Evolutionary conservation across 2,329 filamentous ascomycete species (phyloP), one percentile per base, ranked within the genome.

Genomic region (Paraphaeosphaeria minitans): DNA sequence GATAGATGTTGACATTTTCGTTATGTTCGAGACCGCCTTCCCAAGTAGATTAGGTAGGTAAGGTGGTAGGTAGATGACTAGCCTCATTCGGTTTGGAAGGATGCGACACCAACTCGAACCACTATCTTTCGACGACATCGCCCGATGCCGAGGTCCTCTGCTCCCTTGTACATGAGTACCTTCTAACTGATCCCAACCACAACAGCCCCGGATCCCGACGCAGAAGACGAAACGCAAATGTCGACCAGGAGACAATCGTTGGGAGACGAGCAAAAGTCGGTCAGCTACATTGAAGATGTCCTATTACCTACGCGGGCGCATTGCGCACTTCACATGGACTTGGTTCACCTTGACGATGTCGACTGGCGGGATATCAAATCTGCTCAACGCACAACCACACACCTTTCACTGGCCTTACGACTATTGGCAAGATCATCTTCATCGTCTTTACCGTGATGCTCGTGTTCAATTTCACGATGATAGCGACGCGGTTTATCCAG

Each of bases 281-380:
- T 19, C 21, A 43, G 37, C n/a, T 53, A 22, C 39, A 43, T 4
- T 21, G 19, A n/a, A 16, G 13, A 45, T n/a, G 29, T 46, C 39
- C 35, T 41, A 24, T 16, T 53, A 2, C 51, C n/a, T 53, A 2
- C 51, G 51, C 41, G 51, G 45, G 31, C 41, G 51, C 16, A 35
- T 53, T 24, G 43, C 27, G 19, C 51, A 53, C 45, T 53, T 53
- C 29, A 53, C 51, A 2, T 53, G 51, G 51, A 27, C 77, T 21
- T 91, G 88, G 88, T 92, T 87, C 75, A 89, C 88, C 0, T 79
- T 87, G 29, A 87, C 87, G 2, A 92, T 92, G 89, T 88, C 86
- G 55, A 90, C 88, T 0, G 89, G 89, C 41, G 89, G 88, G 0
- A 75, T 92, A 1, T 84, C 89, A 0, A 73, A 87, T 5, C 80